Evolutionary conservation across 2,329 filamentous ascomycete species (phyloP).

Genomic region (Graphilbum ipis-grandicollis): DNA sequence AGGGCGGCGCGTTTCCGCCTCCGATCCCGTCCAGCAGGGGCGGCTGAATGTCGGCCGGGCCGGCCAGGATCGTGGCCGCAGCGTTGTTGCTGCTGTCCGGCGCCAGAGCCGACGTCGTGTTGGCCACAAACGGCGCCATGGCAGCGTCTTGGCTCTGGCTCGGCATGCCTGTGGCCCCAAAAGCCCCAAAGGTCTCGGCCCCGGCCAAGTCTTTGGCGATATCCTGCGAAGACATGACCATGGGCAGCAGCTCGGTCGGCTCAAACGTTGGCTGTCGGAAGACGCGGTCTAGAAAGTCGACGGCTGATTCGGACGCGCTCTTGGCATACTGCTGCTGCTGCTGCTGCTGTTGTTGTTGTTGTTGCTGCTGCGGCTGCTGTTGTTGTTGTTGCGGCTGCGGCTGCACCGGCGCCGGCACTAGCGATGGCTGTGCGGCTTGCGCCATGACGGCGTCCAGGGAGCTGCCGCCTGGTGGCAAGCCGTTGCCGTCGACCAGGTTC

Average conservation of each 20-base stretch:
- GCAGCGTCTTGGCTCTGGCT: constrained; percentile 8
- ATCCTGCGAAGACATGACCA: constrained; percentile 8
- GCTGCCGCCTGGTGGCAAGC: no score
- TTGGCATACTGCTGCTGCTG: not conserved
- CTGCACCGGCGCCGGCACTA: not conserved
- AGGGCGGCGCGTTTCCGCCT: constrained; percentile 32
- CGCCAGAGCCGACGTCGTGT: no score
- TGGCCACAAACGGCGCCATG: no score
- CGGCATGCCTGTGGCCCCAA: constrained; percentile 6
- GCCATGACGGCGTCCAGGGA: no score
- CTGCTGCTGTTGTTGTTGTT: no score
- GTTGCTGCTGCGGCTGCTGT: no score
- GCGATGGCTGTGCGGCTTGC: not conserved
- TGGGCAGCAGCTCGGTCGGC: constrained; percentile 18
- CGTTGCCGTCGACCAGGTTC: constrained; percentile 4
- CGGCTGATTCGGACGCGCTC: constrained; percentile 1
- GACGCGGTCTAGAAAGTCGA: constrained; percentile 18
- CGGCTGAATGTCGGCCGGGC: no score
- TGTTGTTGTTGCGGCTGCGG: constrained; percentile 2
- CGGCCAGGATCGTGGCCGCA: no score
- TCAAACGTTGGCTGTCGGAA: constrained; percentile 20
- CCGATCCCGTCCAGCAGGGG: constrained; percentile 22
- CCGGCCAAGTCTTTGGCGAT: constrained; percentile 4
- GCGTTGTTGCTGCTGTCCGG: no score
- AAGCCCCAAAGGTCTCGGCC: constrained; percentile 3